Percentiles rank a stretch among this genome's conserved stretches.
These are phyloP conservation scores for Teratosphaeria viscida DNA, from an alignment of 2,329 filamentous ascomycete genomes.

Conservation along the genomic window DNA sequence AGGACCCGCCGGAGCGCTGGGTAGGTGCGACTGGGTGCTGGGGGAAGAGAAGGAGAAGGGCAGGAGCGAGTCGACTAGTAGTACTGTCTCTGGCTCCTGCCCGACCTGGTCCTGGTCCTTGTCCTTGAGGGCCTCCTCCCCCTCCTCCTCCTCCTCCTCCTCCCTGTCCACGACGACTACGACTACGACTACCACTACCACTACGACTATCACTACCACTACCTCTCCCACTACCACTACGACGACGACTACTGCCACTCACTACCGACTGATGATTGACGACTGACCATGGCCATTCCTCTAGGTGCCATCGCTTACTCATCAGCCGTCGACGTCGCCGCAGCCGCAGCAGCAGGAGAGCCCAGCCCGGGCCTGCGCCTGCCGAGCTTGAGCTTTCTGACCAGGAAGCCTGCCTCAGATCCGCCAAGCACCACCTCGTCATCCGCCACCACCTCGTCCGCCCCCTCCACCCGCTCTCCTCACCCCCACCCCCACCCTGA, in stretches of 20 bases:
- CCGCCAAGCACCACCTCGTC: not conserved
- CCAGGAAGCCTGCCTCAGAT: not conserved
- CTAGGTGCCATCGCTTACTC: conserved; percentile 9
- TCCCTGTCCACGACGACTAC: too few relatives aligned
- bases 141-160: too few relatives aligned
- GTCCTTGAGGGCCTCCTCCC: too few relatives aligned
- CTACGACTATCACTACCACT: too few relatives aligned
- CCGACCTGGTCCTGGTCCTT: not conserved
- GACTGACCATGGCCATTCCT: conserved; percentile 9
- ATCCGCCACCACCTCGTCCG: not conserved
- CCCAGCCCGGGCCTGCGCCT: not conserved
- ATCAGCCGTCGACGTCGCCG: not conserved
- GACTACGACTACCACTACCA: too few relatives aligned
- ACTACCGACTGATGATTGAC: too few relatives aligned
- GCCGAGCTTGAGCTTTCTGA: conserved; percentile 1
- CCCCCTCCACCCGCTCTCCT: not conserved
- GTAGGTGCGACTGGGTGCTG: not conserved
- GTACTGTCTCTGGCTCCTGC: not conserved
- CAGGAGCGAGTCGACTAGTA: not conserved
- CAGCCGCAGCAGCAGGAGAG: not conserved
- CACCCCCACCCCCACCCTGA: conserved; percentile 1
- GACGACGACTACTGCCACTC: too few relatives aligned
- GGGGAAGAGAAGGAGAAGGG: not conserved
- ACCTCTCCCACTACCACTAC: too few relatives aligned
- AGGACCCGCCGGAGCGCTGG: not conserved